A percentile compares a stretch with the other conserved stretches of the same genome.
phyloP scores from a whole-genome alignment of 805 yeast species.

The Torulaspora microellipsoides region DNA sequence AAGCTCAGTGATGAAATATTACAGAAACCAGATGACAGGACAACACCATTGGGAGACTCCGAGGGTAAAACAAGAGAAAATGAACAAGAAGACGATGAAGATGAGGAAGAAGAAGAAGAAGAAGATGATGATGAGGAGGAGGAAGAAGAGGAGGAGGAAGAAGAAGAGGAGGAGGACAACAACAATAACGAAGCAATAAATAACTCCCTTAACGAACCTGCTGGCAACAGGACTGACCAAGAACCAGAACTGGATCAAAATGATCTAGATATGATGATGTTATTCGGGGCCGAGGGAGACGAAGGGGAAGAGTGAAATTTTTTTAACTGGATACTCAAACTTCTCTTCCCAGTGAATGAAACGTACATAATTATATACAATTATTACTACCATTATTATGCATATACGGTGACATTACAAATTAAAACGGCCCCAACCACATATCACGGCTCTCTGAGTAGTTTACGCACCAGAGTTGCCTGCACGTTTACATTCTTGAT shows the following conservation, averaged over 20 bases:
- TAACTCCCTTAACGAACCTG: slow-evolving; percentile 1
- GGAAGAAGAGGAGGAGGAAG: slow-evolving; percentile 26
- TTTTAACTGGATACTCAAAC: not conserved
- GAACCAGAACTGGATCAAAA: slow-evolving; percentile 35
- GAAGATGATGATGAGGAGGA: slow-evolving; percentile 27
- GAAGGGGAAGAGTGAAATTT: slow-evolving; percentile 13
- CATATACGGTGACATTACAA: too few relatives aligned
- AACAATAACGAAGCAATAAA: slow-evolving; percentile 13
- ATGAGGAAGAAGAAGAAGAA: slow-evolving; percentile 35
- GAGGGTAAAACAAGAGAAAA: slow-evolving; percentile 23
- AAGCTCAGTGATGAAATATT: slow-evolving; percentile 34
- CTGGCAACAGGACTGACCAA: slow-evolving; percentile 4
- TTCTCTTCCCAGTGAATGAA: not conserved
- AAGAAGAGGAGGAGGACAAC: slow-evolving; percentile 32
- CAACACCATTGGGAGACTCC: slow-evolving; percentile 14
- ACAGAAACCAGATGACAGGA: slow-evolving; percentile 7
- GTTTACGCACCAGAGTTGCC: too few relatives aligned
- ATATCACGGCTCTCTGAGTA: too few relatives aligned
- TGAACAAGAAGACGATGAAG: slow-evolving; percentile 22
- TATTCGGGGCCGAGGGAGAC: slow-evolving; percentile 36
- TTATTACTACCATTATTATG: too few relatives aligned
- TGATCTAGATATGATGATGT: slow-evolving; percentile 36
- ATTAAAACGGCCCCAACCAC: too few relatives aligned
- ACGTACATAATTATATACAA: too few relatives aligned
- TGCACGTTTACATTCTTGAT: too few relatives aligned